Percentiles rank a stretch among this genome's conserved stretches.
Evolutionary conservation across 345 rosid genomes (phyloP).

Genomic region (Hibiscus trionum): DNA sequence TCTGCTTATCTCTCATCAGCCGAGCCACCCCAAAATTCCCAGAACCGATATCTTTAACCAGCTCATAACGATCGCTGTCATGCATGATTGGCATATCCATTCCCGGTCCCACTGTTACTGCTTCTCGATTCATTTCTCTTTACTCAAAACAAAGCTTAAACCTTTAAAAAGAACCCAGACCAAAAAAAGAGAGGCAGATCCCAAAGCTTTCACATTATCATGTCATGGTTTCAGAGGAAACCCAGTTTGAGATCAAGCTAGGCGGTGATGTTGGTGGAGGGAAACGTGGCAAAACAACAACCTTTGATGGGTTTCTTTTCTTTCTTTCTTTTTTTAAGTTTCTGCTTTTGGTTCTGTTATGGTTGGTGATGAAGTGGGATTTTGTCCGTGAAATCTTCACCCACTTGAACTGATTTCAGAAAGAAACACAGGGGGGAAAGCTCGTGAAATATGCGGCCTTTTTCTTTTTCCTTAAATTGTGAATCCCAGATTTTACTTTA

Average conservation of each 20-base stretch:
- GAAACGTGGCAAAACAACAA: constrained; percentile 18
- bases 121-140: constrained; percentile 58
- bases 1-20: constrained; percentile 67
- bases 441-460: constrained; percentile 17
- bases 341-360: background rate
- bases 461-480: background rate
- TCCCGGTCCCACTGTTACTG: constrained; percentile 61
- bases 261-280: constrained; percentile 15
- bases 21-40: constrained; percentile 78
- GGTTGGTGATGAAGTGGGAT: constrained; percentile 28
- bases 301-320: constrained; percentile 12
- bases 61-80: constrained; percentile 73
- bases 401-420: constrained; percentile 17
- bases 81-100: constrained; percentile 91
- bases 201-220: constrained; percentile 18
- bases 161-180: background rate
- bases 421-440: constrained; percentile 19
- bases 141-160: background rate
- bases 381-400: constrained; percentile 42
- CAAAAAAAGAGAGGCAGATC: background rate
- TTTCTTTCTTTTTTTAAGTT: background rate
- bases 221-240: background rate
- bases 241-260: constrained; percentile 15
- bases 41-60: constrained; percentile 65
- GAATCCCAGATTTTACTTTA: background rate